Base-by-base conservation (phyloP, 805 yeast genomes). In the Yarrowia sp. region DNA sequence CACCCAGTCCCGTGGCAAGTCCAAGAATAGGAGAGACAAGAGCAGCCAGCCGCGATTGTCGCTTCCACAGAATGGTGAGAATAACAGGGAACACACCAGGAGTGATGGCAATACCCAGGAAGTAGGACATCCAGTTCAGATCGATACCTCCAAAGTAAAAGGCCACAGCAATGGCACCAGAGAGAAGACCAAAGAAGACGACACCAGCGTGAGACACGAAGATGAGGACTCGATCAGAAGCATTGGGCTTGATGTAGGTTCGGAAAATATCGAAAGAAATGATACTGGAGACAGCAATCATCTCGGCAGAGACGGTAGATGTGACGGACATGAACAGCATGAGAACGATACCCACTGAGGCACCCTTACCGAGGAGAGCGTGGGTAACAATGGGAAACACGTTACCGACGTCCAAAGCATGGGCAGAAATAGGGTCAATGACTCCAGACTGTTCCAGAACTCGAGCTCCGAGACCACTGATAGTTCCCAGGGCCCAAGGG, bases 91-190 rank as follows among this genome's bases (percentile, higher is more conserved):
- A 60, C 15, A 75, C 76, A 15, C 75, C 78, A 1, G 70, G 65
- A 2, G 52, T 44, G 70, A 91, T 89, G 53, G 91, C 87, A 68
- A 91, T 84, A 69, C 96, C 96, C 93, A 58, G 24, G 89, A 90
- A 72, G 42, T 69, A 69, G 24, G 70, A 68, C 52, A 91, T 80
- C 78, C 88, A 91, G 24, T 96, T 96, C 88, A 92, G 87, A 49
- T 90, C 85, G 68, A 91, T 87, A 36, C 86, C 88, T n/a, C 91
- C 96, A 72, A 91, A 88, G 78, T 85, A 83, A 63, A 91, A 81
- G 15, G 96, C 95, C 70, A 87, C 85, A 38, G 95, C 85, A 75
- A 91, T 89, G 0, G 88, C 94, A 52, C 91, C 87, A 91, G 90
- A 87, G 24, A 82, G 81, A 38, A 77, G 71, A 36, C 79, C 83